Evolutionary conservation across 2,329 filamentous ascomycete species (phyloP), one percentile per base, ranked within the genome.

Genomic region (Fusarium pseudocircinatum): DNA sequence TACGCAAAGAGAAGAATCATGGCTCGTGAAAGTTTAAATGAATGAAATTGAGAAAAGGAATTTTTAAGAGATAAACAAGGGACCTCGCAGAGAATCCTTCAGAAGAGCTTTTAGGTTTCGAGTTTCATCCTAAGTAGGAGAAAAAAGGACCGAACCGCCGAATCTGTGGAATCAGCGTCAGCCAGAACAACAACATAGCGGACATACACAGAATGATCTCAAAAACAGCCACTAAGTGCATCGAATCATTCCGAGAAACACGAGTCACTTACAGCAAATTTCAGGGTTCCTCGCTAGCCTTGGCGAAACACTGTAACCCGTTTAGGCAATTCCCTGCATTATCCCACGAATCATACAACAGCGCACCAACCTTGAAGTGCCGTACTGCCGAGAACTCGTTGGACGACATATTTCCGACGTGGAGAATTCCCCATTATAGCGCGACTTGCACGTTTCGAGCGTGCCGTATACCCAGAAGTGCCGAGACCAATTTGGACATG

Each of bases 1-100:
- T 3, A 26, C 9, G 6, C 2, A 26, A 3, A 2, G 6, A 52
- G 13, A 15, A 15, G 9, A 2, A 3, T 0, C 8, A 2, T 34
- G 14, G 32, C 32, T n/a, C n/a, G n/a, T n/a, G n/a, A n/a, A n/a
- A n/a, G 32, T 34, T 34, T 13, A 34, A 5, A 34, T 14, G 13
- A 34, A 34, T 34, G 13, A 14, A 32, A n/a, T n/a, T n/a, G n/a
- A n/a, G n/a, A n/a, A n/a, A n/a, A n/a, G n/a, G n/a, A n/a, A n/a
- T n/a, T n/a, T n/a, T 34, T 16, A 34, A 34, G 34, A 34, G 34
- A 34, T 34, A 7, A 34, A 34, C 30, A 34, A 34, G 1, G 16
- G 34, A 16, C 34, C 34, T 34, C 8, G 16, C 34, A 16, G 8
- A 7, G 34, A 1, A 34, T 16, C 34, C 34, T 34, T 15, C 8